phyloP scores from a whole-genome alignment of 2,329 filamentous ascomycete genomes.

The Sordariomycetes sp. region DNA sequence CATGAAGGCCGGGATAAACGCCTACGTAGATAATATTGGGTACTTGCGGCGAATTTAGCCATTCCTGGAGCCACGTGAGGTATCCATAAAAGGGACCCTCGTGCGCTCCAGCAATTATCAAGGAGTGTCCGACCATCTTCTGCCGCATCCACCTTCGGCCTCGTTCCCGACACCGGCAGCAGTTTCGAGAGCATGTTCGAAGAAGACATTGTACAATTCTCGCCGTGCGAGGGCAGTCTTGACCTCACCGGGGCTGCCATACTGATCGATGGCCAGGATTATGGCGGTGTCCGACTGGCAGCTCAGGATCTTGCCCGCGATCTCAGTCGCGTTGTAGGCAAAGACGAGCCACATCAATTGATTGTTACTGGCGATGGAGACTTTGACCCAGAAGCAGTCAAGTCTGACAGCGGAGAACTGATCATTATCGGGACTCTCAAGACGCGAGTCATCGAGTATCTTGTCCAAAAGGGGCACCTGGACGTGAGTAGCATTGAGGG shows the following conservation, averaged over 20 bases:
- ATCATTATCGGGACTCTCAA: neutral
- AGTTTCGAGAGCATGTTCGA: neutral
- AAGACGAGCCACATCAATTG: neutral
- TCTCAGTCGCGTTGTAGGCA: neutral
- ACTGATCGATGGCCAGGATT: constrained; percentile 16
- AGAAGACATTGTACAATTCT: neutral
- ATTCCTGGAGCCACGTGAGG: too few relatives aligned
- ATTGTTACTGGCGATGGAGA: neutral
- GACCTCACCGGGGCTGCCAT: neutral
- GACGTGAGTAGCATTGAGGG: constrained; percentile 47
- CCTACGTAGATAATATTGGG: too few relatives aligned
- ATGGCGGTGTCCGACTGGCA: neutral
- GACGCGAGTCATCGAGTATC: neutral
- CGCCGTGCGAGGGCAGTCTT: neutral
- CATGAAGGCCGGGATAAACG: too few relatives aligned
- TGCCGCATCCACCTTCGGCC: too few relatives aligned
- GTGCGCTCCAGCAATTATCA: too few relatives aligned
- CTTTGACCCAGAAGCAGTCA: too few relatives aligned
- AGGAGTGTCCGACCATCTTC: too few relatives aligned
- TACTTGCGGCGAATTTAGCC: too few relatives aligned
- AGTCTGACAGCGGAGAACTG: too few relatives aligned
- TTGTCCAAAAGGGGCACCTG: too few relatives aligned
- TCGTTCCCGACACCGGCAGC: too few relatives aligned
- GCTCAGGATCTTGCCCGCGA: neutral
- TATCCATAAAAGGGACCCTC: too few relatives aligned